phyloP scores from a whole-genome alignment of 441 rosid species.

The Dalechampia spathulata region DNA sequence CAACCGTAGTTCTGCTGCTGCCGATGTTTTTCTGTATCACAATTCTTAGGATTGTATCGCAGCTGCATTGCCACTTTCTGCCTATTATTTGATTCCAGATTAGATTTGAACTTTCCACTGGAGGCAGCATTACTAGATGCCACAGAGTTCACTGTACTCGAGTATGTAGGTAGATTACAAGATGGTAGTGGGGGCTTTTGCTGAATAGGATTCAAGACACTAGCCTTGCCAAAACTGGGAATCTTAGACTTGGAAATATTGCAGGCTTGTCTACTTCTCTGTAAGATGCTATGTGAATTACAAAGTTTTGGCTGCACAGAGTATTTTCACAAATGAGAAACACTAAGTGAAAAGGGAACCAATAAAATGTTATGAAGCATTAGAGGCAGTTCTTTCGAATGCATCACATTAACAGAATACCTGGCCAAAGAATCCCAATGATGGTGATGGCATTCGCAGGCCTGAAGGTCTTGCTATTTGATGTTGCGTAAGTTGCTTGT shows the following conservation, averaged over 20 bases:
- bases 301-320: conserved; percentile 60
- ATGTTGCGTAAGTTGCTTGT: conserved; percentile 24
- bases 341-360: neutral
- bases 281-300: conserved; percentile 26
- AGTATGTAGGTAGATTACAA: conserved; percentile 18
- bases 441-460: conserved; percentile 87
- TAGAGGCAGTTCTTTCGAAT: neutral
- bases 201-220: conserved; percentile 26
- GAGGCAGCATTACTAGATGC: conserved; percentile 21
- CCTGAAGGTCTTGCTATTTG: conserved; percentile 65
- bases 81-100: conserved; percentile 15
- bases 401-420: conserved; percentile 27
- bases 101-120: conserved; percentile 25
- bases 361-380: neutral
- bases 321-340: conserved; percentile 8
- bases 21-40: conserved; percentile 21
- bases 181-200: conserved; percentile 26
- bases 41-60: conserved; percentile 17
- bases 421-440: conserved; percentile 76
- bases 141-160: conserved; percentile 22
- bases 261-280: conserved; percentile 29
- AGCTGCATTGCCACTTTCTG: conserved; percentile 21
- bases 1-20: conserved; percentile 21
- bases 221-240: conserved; percentile 23
- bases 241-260: conserved; percentile 26